Evolutionary conservation across 805 yeast genomes (phyloP), one percentile per base, ranked within the genome.

Genomic region (Starmerella apis): DNA sequence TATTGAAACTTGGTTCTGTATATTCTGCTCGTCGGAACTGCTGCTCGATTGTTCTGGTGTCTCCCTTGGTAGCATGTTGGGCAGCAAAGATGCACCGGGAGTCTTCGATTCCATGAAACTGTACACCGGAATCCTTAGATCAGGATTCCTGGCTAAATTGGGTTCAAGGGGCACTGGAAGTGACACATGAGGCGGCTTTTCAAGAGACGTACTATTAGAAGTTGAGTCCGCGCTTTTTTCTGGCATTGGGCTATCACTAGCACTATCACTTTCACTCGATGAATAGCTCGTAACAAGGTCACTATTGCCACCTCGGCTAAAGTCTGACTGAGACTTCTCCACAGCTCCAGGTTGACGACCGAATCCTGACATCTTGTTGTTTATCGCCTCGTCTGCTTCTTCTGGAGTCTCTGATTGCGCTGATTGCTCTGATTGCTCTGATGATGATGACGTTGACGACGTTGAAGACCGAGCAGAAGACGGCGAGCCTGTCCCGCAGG

Each of bases 121-220:
- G 47, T 54, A 54, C 24, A 54, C 57, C 14, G 57, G 57, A 27
- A 54, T 53, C 27, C 46, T 42, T 22, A 38, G 20, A 13, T 38
- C 43, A 13, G 4, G 16, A 7, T n/a, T 24, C 5, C 18, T 16
- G 27, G 27, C 27, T 20, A 38, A 4, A 20, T 22, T 38, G 6
- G 53, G 51, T 48, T 50, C 54, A 1, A 50, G 41, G 10, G 54
- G 52, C 31, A 50, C 22, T 24, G 47, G 33, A 16, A 46, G 39
- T 19, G 36, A 24, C 13, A 35, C 41, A 13, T 16, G 37, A n/a
- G 37, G 8, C 22, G 37, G 6, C 22, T 33, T 33, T 4, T 9
- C 37, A 7, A 13, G 37, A 4, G 35, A 31, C 16, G 14, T n/a
- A 18, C 16, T 13, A 27, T 13, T 27, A 9, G 9, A 18, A n/a